Evolutionary conservation across 805 yeast genomes (phyloP).

Genomic region (Yamadazyma laniorum): DNA sequence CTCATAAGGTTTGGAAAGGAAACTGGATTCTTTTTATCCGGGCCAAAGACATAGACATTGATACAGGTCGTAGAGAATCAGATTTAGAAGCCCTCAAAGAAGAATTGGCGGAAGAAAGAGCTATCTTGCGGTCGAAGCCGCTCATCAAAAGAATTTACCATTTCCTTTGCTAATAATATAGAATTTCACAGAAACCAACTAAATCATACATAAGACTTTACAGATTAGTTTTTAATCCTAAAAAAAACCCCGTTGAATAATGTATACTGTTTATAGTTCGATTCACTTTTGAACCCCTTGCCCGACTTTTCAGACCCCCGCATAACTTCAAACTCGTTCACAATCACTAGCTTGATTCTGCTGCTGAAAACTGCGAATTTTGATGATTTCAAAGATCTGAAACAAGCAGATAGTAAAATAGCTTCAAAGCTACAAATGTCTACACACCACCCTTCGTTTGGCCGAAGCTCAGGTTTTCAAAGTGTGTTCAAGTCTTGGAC

Average conservation of each 20-base stretch:
- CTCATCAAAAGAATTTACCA: conserved; percentile 32
- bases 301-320: too few species aligned
- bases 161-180: conserved; percentile 31
- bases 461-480: conserved; percentile 34
- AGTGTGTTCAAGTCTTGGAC: conserved; percentile 41
- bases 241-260: too few species aligned
- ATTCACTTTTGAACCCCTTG: too few species aligned
- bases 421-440: conserved; percentile 10
- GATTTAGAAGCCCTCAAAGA: conserved; percentile 38
- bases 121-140: conserved; percentile 31
- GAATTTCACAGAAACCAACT: too few species aligned
- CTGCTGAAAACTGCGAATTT: too few species aligned
- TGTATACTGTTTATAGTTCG: too few species aligned
- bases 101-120: conserved; percentile 36
- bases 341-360: too few species aligned
- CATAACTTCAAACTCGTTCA: too few species aligned
- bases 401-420: too few species aligned
- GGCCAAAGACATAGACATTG: conserved; percentile 34
- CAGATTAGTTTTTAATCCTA: too few species aligned
- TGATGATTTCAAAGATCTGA: too few species aligned
- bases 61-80: conserved; percentile 39
- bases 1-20: conserved; percentile 53
- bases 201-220: too few species aligned
- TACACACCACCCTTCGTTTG: conserved; percentile 30
- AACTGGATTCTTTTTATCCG: conserved; percentile 31